phyloP scores from a whole-genome alignment of 2,329 filamentous ascomycete species.

The Scortechinia acanthostroma region DNA sequence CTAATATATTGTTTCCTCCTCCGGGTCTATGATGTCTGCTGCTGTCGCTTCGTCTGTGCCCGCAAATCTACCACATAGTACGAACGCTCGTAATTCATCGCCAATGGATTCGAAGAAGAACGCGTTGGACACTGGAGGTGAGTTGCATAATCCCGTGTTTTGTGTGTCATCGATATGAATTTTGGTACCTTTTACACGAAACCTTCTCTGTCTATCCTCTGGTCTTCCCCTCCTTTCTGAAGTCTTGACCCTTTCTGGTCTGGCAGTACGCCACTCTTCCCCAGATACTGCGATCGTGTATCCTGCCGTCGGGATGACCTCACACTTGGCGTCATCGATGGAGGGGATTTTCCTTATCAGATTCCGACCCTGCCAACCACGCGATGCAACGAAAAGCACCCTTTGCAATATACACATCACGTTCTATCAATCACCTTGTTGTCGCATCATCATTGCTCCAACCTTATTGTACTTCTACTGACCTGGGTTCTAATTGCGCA shows the following conservation, averaged over 20 bases:
- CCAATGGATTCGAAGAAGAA: conserved; percentile 1
- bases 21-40: background rate
- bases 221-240: background rate
- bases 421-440: background rate
- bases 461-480: background rate
- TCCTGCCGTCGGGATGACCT: background rate
- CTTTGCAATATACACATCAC: background rate
- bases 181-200: background rate
- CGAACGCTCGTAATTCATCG: background rate
- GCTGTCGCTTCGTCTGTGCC: background rate
- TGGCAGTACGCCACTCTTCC: background rate
- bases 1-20: background rate
- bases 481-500: background rate
- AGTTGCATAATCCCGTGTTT: background rate
- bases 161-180: background rate
- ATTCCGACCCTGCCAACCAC: background rate
- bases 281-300: background rate
- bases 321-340: conserved; percentile 1
- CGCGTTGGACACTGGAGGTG: background rate
- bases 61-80: background rate
- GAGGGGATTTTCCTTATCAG: background rate
- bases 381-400: background rate
- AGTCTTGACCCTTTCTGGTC: background rate
- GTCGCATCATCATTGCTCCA: background rate
- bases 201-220: background rate